Evolutionary conservation across 257 asterid species (phyloP).

Genomic region (Oldenlandia corymbosa): DNA sequence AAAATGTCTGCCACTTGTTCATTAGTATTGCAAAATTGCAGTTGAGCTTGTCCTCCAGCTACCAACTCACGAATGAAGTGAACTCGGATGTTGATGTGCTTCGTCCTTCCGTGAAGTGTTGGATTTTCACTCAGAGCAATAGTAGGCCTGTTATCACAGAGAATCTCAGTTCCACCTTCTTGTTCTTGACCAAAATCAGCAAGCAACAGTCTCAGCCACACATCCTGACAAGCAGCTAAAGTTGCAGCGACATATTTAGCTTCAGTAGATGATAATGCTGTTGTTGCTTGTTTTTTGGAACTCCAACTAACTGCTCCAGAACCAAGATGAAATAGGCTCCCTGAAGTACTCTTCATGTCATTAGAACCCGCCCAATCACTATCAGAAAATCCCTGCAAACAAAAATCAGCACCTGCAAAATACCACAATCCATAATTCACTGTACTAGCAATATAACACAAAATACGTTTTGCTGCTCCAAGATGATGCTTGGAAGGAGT

Average conservation of each 20-base stretch:
- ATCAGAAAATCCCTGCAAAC: background rate
- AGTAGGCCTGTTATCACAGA: constrained; percentile 5
- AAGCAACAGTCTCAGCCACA: background rate
- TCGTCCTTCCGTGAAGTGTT: background rate
- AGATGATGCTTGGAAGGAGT: background rate
- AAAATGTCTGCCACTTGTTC: background rate
- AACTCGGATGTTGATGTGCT: background rate
- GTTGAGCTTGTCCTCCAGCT: background rate
- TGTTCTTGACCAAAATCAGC: constrained; percentile 4
- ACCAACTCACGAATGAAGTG: background rate
- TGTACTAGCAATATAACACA: background rate
- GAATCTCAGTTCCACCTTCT: background rate
- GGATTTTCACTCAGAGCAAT: constrained; percentile 9
- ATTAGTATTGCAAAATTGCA: background rate
- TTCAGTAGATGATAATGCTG: background rate
- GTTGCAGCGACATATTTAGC: background rate
- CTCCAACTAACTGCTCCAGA: background rate
- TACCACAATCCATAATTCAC: background rate
- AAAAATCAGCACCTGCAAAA: background rate
- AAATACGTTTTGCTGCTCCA: background rate
- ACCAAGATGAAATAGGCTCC: background rate
- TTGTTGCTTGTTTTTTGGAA: constrained; percentile 4
- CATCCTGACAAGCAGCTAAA: background rate
- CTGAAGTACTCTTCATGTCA: background rate
- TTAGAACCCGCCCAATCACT: background rate